These are phyloP conservation scores for Lipomyces anomalus DNA, from an alignment of 805 yeast species.

Conservation along the genomic window DNA sequence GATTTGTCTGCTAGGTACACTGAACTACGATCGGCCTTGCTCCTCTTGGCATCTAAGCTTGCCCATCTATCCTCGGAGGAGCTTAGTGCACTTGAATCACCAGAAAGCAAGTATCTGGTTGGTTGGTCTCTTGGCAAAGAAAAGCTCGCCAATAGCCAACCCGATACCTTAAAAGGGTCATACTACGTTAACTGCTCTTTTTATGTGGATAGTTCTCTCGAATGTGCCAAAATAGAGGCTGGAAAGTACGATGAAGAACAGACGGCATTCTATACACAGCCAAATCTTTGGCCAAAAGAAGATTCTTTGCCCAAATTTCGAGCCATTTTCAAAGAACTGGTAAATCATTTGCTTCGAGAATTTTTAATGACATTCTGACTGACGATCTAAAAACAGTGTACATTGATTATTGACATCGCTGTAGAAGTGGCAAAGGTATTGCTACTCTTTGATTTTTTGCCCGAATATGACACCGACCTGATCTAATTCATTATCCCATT, in stretches of 20 bases:
- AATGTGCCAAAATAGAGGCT: conserved; percentile 39
- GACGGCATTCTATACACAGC: conserved; percentile 42
- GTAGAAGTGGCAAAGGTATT: conserved; percentile 44
- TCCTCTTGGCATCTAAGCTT: conserved; percentile 37
- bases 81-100: conserved; percentile 38
- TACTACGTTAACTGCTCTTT: conserved; percentile 56
- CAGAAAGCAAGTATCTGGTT: conserved; percentile 47
- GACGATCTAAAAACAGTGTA: conserved; percentile 32
- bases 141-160: conserved; percentile 40
- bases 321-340: conserved; percentile 28
- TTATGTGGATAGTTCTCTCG: conserved; percentile 39
- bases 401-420: conserved; percentile 46
- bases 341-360: conserved; percentile 31
- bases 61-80: conserved; percentile 8
- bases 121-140: conserved; percentile 63
- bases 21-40: conserved; percentile 40
- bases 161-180: conserved; percentile 52
- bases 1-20: conserved; percentile 38
- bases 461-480: no score
- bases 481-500: no score
- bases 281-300: conserved; percentile 48
- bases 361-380: conserved; percentile 35
- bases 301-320: conserved; percentile 25
- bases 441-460: no score
- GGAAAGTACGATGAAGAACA: conserved; percentile 15